Base-by-base conservation (phyloP, 495 filamentous ascomycete species). In the Aspergillus conjunctus region DNA sequence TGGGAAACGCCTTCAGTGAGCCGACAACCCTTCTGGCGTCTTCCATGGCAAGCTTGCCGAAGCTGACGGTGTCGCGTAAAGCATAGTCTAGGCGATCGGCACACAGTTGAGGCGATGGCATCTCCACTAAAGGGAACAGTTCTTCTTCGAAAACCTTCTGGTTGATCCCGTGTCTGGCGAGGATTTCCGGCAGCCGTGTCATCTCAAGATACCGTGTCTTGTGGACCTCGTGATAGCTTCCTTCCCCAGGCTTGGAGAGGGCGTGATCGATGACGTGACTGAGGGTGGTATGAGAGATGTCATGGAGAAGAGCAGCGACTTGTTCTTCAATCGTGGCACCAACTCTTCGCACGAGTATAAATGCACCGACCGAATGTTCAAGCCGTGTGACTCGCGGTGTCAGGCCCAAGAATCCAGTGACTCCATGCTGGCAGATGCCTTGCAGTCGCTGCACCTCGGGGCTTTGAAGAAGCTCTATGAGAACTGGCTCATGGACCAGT, bases 351-450 rank as follows among this genome's bases (percentile, higher is more conserved):
- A 78, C 74, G 14, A 79, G 70, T 11, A 79, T 54, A 12, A 74
- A 76, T 54, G 77, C 74, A 33, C 77, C 77, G 54, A 78, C 71
- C 3, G 77, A 79, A 56, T 79, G 77, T 51, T 79, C 77, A 59
- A 76, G 69, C 33, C 77, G 74, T 6, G 77, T 77, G 22, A 79
- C 69, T 39, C 58, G 58, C 5, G 71, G 77, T 3, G 65, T 66
- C 9, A 74, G 66, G 56, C 71, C 70, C 1, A 79, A 64, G 53
- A 77, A 62, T 2, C 66, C 64, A 4, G 73, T 76, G 14, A 78
- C 61, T n/a, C 77, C 75, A 50, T 76, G 67, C 56, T 78, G 75
- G 45, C 66, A 67, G 56, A 79, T 66, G 7, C 73, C 75, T 57
- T 63, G 59, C 2, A 79, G 71, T 15, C 77, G 77, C 12, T 51